A percentile compares a stretch with the other conserved stretches of the same genome.
Conservation (phyloP, 306 rosid species). For the Cyclanthera cordifolia region DNA sequence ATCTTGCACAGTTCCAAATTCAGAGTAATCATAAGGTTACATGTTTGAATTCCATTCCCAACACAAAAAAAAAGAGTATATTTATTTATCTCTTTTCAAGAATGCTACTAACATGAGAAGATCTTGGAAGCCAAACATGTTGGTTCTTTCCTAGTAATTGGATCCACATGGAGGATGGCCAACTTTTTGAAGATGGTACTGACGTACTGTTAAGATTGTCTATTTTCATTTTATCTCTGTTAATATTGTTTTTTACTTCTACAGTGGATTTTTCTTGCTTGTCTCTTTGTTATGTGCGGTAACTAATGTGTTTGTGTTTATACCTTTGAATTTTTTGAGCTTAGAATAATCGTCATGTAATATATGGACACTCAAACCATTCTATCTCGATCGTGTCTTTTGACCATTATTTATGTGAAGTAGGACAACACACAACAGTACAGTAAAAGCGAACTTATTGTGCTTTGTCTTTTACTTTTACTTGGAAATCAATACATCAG, state of each 20-base stretch:
- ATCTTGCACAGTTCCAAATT: too few relatives aligned
- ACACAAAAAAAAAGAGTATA: too few relatives aligned
- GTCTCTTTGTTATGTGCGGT: background rate
- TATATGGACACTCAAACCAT: background rate
- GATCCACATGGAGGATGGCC: background rate
- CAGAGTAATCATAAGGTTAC: too few relatives aligned
- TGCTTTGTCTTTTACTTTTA: too few relatives aligned
- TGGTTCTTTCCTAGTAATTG: background rate
- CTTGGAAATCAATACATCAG: too few relatives aligned
- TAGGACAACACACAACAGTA: background rate
- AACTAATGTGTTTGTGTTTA: background rate
- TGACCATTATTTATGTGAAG: background rate
- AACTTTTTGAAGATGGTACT: background rate
- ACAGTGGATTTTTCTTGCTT: background rate
- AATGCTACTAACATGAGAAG: background rate
- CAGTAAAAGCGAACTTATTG: background rate
- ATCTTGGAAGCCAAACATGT: background rate
- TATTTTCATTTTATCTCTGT: background rate
- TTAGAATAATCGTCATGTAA: constrained; percentile 5
- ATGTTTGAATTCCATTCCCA: too few relatives aligned
- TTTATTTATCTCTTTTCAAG: background rate
- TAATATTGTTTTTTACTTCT: background rate
- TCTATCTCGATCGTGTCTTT: background rate
- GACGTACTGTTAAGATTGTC: background rate
- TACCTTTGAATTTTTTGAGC: background rate